phyloP scores from a whole-genome alignment of 495 filamentous ascomycete genomes.

The Penicillium antarcticum region DNA sequence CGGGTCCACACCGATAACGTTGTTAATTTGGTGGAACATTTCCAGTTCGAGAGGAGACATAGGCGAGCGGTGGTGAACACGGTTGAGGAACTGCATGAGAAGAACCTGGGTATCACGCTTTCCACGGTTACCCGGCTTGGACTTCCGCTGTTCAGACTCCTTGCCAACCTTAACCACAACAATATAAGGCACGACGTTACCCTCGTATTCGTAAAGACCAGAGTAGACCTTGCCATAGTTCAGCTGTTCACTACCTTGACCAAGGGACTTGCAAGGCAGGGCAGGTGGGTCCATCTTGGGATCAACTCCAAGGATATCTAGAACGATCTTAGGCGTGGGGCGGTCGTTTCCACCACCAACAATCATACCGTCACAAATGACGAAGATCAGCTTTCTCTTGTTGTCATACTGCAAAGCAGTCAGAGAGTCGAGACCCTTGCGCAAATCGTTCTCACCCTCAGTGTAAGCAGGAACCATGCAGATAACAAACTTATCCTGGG shows the following conservation, averaged over 20 bases:
- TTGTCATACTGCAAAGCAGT: slow-evolving; percentile 96
- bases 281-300: slow-evolving; percentile 95
- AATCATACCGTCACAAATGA: slow-evolving; percentile 97
- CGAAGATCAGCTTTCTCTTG: slow-evolving; percentile 91
- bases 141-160: slow-evolving; percentile 85
- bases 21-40: slow-evolving; percentile 98
- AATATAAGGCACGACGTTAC: slow-evolving; percentile 93
- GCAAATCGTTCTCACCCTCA: slow-evolving; percentile 89
- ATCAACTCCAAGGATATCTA: slow-evolving; percentile 95
- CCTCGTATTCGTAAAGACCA: slow-evolving; percentile 95
- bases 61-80: slow-evolving; percentile 86
- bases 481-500: slow-evolving; percentile 98
- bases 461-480: slow-evolving; percentile 98
- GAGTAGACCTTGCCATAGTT: slow-evolving; percentile 99
- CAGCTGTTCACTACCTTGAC: slow-evolving; percentile 84
- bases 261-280: slow-evolving; percentile 86
- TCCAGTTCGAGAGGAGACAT: slow-evolving; percentile 97
- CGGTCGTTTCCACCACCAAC: slow-evolving; percentile 95
- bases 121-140: slow-evolving; percentile 95
- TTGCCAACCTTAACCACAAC: slow-evolving; percentile 97
- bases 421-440: slow-evolving; percentile 90
- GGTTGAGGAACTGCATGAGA: slow-evolving; percentile 85
- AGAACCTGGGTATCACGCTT: slow-evolving; percentile 96
- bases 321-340: slow-evolving; percentile 93
- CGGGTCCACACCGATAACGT: slow-evolving; percentile 96